Conservation (phyloP, 148 eudicot species). For the Chenopodium formosanum region DNA sequence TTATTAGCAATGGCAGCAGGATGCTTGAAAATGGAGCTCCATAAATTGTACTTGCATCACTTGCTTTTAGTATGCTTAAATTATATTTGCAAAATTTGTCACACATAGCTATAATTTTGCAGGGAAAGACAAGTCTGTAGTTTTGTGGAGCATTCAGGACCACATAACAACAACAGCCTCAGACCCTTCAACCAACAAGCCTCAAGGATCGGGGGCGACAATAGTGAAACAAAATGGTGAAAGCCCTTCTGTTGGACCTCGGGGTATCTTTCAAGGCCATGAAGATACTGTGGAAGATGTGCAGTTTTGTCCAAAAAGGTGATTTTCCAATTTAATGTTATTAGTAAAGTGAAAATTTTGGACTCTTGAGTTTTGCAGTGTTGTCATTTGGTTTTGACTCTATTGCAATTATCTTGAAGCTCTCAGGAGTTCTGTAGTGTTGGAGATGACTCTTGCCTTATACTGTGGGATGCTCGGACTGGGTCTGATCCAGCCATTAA, state of each 20-base stretch:
- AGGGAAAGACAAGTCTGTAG: constrained; percentile 89
- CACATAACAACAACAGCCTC: constrained; percentile 68
- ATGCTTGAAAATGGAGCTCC: no score
- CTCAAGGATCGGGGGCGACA: constrained; percentile 56
- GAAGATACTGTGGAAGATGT: constrained; percentile 97
- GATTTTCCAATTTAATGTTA: neutral
- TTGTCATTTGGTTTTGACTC: constrained; percentile 27
- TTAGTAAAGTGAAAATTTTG: neutral
- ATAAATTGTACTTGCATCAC: neutral
- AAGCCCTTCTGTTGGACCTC: constrained; percentile 73
- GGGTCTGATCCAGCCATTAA: constrained; percentile 66
- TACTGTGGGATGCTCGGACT: constrained; percentile 91
- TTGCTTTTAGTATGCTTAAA: neutral
- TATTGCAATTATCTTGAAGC: constrained; percentile 46
- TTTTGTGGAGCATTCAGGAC: constrained; percentile 96
- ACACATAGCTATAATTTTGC: constrained; percentile 15
- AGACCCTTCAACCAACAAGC: constrained; percentile 56
- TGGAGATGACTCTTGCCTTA: constrained; percentile 96
- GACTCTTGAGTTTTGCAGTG: neutral
- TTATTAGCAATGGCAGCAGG: no score
- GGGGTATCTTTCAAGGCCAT: constrained; percentile 87
- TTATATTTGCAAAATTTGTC: constrained; percentile 4
- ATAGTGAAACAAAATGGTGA: constrained; percentile 64
- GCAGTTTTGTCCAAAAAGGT: constrained; percentile 96
- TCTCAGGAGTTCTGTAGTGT: constrained; percentile 97